A percentile compares a stretch with the other conserved stretches of the same genome.
phyloP scores from a whole-genome alignment of 2,329 filamentous ascomycete species.

The Pseudogymnoascus sp. region DNA sequence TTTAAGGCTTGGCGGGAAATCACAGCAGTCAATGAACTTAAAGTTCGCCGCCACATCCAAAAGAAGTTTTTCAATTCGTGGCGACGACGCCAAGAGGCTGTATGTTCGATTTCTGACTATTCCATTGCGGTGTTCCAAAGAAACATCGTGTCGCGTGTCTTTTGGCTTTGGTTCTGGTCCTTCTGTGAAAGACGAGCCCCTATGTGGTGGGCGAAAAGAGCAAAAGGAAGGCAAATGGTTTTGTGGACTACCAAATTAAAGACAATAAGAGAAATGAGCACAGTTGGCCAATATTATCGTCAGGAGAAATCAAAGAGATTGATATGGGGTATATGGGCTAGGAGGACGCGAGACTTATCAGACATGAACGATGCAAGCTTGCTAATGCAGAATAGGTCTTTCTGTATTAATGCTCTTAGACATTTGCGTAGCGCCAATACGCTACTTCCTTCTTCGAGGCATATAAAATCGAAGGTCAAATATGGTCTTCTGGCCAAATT shows the following conservation, averaged over 20 bases:
- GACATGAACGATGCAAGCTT: neutral
- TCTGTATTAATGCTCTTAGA: slow-evolving; percentile 14
- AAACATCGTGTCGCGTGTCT: slow-evolving; percentile 24
- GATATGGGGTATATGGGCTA: neutral
- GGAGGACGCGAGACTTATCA: neutral
- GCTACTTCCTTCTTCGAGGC: slow-evolving; percentile 23
- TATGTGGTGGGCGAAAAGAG: slow-evolving; percentile 14
- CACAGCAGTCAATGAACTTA: slow-evolving; percentile 37
- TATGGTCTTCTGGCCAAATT: slow-evolving; percentile 36
- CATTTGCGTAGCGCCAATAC: slow-evolving; percentile 22
- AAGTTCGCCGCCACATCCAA: slow-evolving; percentile 42
- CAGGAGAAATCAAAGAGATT: neutral
- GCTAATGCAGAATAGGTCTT: neutral
- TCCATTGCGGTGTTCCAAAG: slow-evolving; percentile 26
- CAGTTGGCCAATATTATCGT: neutral
- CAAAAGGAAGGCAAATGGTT: slow-evolving; percentile 17
- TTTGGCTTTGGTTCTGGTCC: slow-evolving; percentile 32
- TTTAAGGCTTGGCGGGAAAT: slow-evolving; percentile 64
- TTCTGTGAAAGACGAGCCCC: slow-evolving; percentile 10
- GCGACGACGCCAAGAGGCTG: slow-evolving; percentile 20
- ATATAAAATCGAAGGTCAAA: slow-evolving; percentile 37
- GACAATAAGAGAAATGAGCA: neutral
- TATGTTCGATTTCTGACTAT: slow-evolving; percentile 18
- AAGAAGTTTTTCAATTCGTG: slow-evolving; percentile 48
- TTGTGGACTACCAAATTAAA: slow-evolving; percentile 17